Conservation (phyloP, 306 rosid genomes). For the Rosa rugosa region DNA sequence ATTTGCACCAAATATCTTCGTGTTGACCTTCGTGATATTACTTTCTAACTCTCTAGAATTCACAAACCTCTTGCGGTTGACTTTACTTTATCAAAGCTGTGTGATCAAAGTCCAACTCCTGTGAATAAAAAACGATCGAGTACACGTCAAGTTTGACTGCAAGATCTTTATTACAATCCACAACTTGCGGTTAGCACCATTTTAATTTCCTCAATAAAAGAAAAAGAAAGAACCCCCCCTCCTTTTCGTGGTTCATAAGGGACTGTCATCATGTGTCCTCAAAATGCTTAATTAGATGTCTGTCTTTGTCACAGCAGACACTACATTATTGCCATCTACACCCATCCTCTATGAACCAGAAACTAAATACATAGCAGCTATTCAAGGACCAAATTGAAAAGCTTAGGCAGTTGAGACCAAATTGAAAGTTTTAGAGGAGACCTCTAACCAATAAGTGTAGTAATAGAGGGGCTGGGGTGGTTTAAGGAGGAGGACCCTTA, state of each 20-base stretch:
- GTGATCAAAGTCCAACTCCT: not conserved
- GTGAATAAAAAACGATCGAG: not conserved
- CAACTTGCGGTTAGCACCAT: not conserved
- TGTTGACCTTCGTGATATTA: not conserved
- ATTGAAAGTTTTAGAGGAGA: not conserved
- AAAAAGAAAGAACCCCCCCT: not conserved
- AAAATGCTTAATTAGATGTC: not conserved
- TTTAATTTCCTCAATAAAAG: not conserved
- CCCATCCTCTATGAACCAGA: not conserved
- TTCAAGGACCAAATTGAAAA: not conserved
- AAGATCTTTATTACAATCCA: not conserved
- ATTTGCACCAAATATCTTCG: not conserved
- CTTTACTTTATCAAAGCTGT: not conserved
- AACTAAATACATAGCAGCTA: not conserved
- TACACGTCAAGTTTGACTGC: not conserved
- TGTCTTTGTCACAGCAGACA: not conserved
- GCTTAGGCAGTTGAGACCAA: not conserved
- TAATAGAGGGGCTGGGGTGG: not conserved
- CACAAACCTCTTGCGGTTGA: not conserved
- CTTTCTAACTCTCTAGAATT: not conserved
- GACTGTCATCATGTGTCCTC: slow-evolving; percentile 10
- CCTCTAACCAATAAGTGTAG: not conserved
- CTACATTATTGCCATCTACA: not conserved
- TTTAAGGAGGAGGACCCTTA: not conserved
- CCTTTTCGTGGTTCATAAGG: slow-evolving; percentile 13